phyloP scores from a whole-genome alignment of 2,329 filamentous ascomycete genomes.

The Verticillium zaregamsianum region DNA sequence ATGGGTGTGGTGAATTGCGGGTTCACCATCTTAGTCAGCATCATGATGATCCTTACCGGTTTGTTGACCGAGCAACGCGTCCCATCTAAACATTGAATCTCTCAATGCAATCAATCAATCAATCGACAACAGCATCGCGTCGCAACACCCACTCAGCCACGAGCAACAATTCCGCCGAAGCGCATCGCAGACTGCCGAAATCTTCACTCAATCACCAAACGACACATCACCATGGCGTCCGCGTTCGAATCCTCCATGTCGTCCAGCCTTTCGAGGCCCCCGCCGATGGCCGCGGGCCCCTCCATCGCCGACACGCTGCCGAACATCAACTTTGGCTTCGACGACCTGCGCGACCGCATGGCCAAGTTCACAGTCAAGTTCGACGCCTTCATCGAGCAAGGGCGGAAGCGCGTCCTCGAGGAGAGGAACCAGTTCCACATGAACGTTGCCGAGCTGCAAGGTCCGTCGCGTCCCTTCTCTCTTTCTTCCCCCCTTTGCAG shows the following conservation, averaged over 20 bases:
- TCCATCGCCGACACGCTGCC: constrained; percentile 78
- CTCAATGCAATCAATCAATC: background rate
- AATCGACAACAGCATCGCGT: background rate
- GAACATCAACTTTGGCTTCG: constrained; percentile 91
- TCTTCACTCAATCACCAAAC: background rate
- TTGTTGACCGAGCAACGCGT: constrained; percentile 13
- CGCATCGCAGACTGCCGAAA: background rate
- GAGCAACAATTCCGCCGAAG: background rate
- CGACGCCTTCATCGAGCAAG: constrained; percentile 89
- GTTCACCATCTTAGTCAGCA: background rate
- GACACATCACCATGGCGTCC: constrained; percentile 42
- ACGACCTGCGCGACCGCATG: constrained; percentile 94
- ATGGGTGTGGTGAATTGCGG: too few species aligned
- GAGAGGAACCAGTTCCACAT: constrained; percentile 93
- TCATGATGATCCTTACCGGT: background rate
- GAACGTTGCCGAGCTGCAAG: constrained; percentile 84
- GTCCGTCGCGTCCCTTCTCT: constrained; percentile 42
- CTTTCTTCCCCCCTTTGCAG: background rate
- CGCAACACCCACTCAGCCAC: background rate
- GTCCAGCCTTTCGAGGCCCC: constrained; percentile 55
- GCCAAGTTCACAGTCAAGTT: constrained; percentile 85
- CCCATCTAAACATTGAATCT: constrained; percentile 1
- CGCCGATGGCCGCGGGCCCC: constrained; percentile 52
- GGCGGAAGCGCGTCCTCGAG: constrained; percentile 82
- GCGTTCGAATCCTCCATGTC: constrained; percentile 68